phyloP scores from a whole-genome alignment of 2,329 filamentous ascomycete genomes.

The Aureobasidium subglaciale region DNA sequence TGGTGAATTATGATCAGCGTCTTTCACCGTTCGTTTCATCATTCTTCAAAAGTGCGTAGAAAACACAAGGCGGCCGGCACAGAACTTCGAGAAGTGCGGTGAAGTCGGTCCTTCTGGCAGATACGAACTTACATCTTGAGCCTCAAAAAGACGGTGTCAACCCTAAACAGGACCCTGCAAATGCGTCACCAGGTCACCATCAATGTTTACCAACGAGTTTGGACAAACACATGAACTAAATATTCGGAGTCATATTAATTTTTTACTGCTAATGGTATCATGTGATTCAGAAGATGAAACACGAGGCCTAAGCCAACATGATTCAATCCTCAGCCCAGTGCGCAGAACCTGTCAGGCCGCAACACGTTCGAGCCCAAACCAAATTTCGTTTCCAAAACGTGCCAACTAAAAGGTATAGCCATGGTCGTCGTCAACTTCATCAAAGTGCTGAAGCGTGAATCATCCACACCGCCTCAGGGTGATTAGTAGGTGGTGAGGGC shows the following conservation, averaged over 20 bases:
- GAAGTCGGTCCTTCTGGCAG: constrained; percentile 7
- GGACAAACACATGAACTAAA: neutral
- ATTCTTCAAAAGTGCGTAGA: neutral
- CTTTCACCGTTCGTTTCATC: constrained; percentile 8
- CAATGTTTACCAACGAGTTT: neutral
- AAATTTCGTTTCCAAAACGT: constrained; percentile 11
- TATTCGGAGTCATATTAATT: neutral
- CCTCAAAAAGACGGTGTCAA: neutral
- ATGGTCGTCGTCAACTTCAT: constrained; percentile 12
- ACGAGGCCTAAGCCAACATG: neutral
- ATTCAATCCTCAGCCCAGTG: neutral
- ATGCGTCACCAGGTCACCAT: neutral
- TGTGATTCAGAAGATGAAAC: neutral
- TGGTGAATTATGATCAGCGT: constrained; percentile 1
- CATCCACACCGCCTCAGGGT: neutral
- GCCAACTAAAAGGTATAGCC: constrained; percentile 9
- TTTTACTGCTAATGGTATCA: neutral
- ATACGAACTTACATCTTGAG: neutral
- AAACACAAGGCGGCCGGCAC: neutral
- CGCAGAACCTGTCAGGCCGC: neutral
- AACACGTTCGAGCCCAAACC: constrained; percentile 8
- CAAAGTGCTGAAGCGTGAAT: constrained; percentile 2
- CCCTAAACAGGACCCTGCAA: neutral
- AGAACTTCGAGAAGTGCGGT: neutral
- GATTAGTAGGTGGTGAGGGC: constrained; percentile 40